These are phyloP conservation scores for Pneumocystis sp. DNA, from an alignment of 1,139 yeast genomes.

Conservation along the genomic window DNA sequence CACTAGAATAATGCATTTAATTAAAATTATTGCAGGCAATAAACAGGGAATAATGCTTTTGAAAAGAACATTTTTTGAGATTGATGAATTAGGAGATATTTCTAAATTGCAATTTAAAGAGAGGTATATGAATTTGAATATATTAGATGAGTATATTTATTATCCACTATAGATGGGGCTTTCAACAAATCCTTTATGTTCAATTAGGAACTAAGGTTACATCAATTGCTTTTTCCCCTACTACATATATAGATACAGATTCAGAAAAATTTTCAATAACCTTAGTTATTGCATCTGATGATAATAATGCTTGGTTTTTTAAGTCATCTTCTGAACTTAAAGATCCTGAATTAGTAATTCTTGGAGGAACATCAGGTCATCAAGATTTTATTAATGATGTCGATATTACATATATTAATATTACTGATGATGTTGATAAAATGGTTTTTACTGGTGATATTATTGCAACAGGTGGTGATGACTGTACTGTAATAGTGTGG, in stretches of 20 bases:
- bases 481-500: conserved; percentile 3
- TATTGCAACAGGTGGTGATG: conserved; percentile 5
- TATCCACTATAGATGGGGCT: not conserved
- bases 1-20: not conserved
- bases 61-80: not conserved
- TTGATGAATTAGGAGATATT: not conserved
- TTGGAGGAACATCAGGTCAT: conserved; percentile 6
- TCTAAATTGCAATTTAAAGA: not conserved
- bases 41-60: not conserved
- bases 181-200: not conserved
- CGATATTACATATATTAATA: not conserved
- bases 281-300: not conserved
- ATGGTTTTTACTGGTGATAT: conserved; percentile 2
- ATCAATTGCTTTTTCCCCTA: not conserved
- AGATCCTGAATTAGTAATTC: not conserved
- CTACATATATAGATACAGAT: not conserved
- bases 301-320: not conserved
- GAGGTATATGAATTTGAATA: not conserved
- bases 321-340: not conserved
- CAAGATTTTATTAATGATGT: conserved; percentile 4
- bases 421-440: not conserved
- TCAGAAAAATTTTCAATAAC: not conserved
- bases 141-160: not conserved
- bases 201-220: not conserved
- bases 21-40: not conserved